These are phyloP conservation scores for Monilinia aucupariae DNA, from an alignment of 2,329 filamentous ascomycete species.

Conservation along the genomic window DNA sequence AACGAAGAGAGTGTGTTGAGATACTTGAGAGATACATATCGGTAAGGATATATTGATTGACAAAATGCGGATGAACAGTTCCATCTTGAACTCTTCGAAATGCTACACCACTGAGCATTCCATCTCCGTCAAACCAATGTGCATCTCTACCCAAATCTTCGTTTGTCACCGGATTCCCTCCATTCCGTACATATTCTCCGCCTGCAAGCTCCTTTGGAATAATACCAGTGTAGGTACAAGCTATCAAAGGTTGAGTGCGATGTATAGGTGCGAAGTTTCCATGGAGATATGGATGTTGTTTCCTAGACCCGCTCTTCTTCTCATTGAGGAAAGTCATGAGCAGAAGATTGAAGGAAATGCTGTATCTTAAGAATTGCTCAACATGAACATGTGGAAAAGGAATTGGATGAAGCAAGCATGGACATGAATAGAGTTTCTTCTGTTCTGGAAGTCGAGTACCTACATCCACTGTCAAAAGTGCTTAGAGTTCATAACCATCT, in stretches of 20 bases:
- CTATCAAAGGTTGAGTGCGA: slow-evolving; percentile 48
- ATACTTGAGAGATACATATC: slow-evolving; percentile 56
- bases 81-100: slow-evolving; percentile 45
- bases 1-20: slow-evolving; percentile 42
- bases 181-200: slow-evolving; percentile 68
- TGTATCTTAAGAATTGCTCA: neutral
- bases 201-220: slow-evolving; percentile 62
- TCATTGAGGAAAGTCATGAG: slow-evolving; percentile 27
- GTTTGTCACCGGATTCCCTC: slow-evolving; percentile 61
- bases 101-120: slow-evolving; percentile 64
- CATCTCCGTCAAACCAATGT: slow-evolving; percentile 72
- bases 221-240: slow-evolving; percentile 50
- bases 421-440: neutral
- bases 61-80: slow-evolving; percentile 54
- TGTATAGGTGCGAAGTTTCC: slow-evolving; percentile 67
- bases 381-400: neutral
- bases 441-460: neutral
- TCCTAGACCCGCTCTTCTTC: slow-evolving; percentile 24
- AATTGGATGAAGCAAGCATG: neutral
- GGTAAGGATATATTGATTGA: slow-evolving; percentile 64
- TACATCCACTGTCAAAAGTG: neutral
- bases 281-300: slow-evolving; percentile 45
- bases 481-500: neutral
- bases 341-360: slow-evolving; percentile 23
- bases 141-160: slow-evolving; percentile 55